Conservation (phyloP, 1,139 yeast species). For the Pichia inconspicua region DNA sequence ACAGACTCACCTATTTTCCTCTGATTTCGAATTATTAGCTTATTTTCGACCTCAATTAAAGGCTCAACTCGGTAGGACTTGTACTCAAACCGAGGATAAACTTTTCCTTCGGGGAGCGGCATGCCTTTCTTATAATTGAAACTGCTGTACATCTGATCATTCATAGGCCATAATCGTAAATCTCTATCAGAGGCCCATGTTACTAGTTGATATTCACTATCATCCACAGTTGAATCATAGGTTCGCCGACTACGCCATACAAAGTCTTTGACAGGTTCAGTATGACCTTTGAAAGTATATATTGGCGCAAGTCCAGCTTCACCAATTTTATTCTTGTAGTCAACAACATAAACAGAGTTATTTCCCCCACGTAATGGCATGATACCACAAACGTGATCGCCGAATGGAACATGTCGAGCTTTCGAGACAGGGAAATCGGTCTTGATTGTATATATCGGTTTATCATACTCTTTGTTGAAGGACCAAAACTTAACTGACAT, state of each 20-base stretch:
- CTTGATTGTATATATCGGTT: constrained; percentile 52
- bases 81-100: constrained; percentile 40
- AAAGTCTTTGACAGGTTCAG: constrained; percentile 78
- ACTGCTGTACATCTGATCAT: constrained; percentile 48
- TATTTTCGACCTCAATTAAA: constrained; percentile 14
- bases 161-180: constrained; percentile 73
- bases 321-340: constrained; percentile 36
- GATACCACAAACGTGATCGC: constrained; percentile 73
- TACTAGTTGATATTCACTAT: constrained; percentile 79
- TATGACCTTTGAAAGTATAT: constrained; percentile 69
- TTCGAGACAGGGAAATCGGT: constrained; percentile 84
- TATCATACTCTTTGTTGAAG: constrained; percentile 32
- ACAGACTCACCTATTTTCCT: constrained; percentile 6
- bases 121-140: constrained; percentile 43
- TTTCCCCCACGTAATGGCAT: constrained; percentile 89
- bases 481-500: constrained; percentile 86
- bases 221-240: constrained; percentile 40
- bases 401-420: constrained; percentile 85
- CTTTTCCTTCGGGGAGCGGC: constrained; percentile 26
- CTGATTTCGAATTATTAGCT: constrained; percentile 21
- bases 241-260: constrained; percentile 67
- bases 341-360: constrained; percentile 62
- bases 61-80: constrained; percentile 47
- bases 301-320: constrained; percentile 45
- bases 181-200: constrained; percentile 93